Evolutionary conservation across 2,329 filamentous ascomycete genomes (phyloP).

Genomic region (Cladosporium sp.): DNA sequence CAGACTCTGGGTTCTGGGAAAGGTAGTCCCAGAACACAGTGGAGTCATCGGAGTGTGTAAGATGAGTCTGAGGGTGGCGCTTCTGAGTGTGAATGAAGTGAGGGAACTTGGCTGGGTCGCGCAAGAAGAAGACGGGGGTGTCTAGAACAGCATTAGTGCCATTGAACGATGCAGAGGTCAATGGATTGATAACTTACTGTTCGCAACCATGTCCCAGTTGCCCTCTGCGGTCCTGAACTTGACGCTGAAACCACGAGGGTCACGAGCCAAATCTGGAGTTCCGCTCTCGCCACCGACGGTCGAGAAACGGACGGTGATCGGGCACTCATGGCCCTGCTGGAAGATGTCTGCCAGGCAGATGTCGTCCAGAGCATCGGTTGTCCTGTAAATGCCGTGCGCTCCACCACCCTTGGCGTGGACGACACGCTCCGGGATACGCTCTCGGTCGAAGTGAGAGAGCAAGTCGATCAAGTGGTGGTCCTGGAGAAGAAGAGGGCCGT

Average conservation of each 20-base stretch:
- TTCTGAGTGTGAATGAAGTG: slow-evolving; percentile 75
- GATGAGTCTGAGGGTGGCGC: slow-evolving; percentile 59
- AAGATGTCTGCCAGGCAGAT: slow-evolving; percentile 49
- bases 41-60: slow-evolving; percentile 61
- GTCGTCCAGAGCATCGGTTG: slow-evolving; percentile 49
- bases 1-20: slow-evolving; percentile 54
- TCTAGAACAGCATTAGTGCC: slow-evolving; percentile 44
- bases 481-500: slow-evolving; percentile 59
- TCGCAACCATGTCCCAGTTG: slow-evolving; percentile 71
- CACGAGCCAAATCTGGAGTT: slow-evolving; percentile 69
- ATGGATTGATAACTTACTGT: slow-evolving; percentile 53
- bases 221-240: slow-evolving; percentile 74
- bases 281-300: slow-evolving; percentile 75
- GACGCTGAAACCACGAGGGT: slow-evolving; percentile 70
- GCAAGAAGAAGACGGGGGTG: slow-evolving; percentile 73
- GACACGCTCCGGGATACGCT: slow-evolving; percentile 53
- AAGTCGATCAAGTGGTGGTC: slow-evolving; percentile 53
- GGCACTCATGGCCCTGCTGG: slow-evolving; percentile 67
- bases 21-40: slow-evolving; percentile 69
- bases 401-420: slow-evolving; percentile 53
- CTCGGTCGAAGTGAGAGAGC: slow-evolving; percentile 53
- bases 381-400: slow-evolving; percentile 51
- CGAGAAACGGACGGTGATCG: slow-evolving; percentile 68
- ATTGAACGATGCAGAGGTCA: slow-evolving; percentile 44
- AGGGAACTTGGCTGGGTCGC: slow-evolving; percentile 72